Percentiles rank a stretch among this genome's conserved stretches.
Conservation (phyloP, 2,329 filamentous ascomycete species). For the Colletotrichum sp. region DNA sequence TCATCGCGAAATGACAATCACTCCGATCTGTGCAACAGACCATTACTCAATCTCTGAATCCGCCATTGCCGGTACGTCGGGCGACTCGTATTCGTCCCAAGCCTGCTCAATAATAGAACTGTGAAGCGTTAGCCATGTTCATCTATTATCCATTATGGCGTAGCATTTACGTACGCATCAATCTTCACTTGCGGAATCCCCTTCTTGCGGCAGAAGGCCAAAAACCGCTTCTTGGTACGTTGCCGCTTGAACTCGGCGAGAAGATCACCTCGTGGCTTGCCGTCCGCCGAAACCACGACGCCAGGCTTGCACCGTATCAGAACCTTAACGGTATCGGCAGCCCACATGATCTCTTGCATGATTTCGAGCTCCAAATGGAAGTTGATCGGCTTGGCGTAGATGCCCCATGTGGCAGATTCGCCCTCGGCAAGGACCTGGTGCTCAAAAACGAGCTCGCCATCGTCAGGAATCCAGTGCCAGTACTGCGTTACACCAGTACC, state of each 20-base stretch:
- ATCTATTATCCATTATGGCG: neutral
- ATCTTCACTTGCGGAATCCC: conserved; percentile 45
- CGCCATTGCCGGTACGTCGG: conserved; percentile 13
- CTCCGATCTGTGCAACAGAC: neutral
- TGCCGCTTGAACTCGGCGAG: conserved; percentile 58
- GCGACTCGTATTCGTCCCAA: conserved; percentile 30
- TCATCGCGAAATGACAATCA: neutral
- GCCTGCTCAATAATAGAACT: conserved; percentile 47
- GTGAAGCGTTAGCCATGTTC: neutral
- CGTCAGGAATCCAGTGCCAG: conserved; percentile 54
- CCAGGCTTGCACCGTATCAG: conserved; percentile 39
- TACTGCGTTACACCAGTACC: conserved; percentile 57
- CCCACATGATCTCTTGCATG: conserved; percentile 50
- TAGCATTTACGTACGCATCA: conserved; percentile 40
- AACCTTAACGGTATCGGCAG: conserved; percentile 45
- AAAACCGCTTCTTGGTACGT: conserved; percentile 57
- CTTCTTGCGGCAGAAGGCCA: conserved; percentile 51
- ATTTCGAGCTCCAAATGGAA: conserved; percentile 55
- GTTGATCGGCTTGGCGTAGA: conserved; percentile 55
- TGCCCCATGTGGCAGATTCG: conserved; percentile 49
- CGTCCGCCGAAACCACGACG: conserved; percentile 32
- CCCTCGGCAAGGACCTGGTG: conserved; percentile 58
- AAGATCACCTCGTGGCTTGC: conserved; percentile 47
- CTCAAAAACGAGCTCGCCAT: conserved; percentile 47
- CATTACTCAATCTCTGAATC: conserved; percentile 4